Conservation (phyloP, 2,329 filamentous ascomycete genomes). For the Colletotrichum paranaense region DNA sequence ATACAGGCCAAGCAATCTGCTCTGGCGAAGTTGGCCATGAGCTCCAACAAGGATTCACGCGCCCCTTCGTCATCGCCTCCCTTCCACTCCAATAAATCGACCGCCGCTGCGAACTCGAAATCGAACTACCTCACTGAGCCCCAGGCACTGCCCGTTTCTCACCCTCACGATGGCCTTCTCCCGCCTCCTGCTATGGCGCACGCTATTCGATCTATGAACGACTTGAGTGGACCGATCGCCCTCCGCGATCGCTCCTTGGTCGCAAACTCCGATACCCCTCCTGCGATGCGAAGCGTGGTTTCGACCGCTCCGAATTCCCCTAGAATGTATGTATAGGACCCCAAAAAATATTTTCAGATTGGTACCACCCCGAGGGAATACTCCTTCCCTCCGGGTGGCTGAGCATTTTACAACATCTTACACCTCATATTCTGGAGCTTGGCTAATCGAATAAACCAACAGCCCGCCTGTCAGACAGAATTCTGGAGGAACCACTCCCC, state of each 20-base stretch:
- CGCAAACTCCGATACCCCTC: conserved; percentile 59
- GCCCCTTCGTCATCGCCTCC: conserved; percentile 43
- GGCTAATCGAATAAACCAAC: conserved; percentile 41
- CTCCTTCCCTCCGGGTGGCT: conserved; percentile 24
- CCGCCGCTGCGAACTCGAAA: neutral
- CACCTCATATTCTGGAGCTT: conserved; percentile 2
- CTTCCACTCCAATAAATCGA: conserved; percentile 36
- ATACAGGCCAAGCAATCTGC: conserved; percentile 53
- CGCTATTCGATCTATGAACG: conserved; percentile 55
- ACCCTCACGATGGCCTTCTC: conserved; percentile 42
- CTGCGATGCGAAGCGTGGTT: conserved; percentile 66
- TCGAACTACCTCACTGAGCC: conserved; percentile 28
- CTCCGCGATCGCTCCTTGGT: conserved; percentile 42
- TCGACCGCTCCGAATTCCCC: conserved; percentile 70
- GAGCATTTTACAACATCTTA: neutral
- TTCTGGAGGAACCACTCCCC: conserved; percentile 81
- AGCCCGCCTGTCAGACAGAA: conserved; percentile 78
- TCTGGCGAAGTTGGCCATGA: conserved; percentile 59
- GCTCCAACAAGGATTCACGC: conserved; percentile 43
- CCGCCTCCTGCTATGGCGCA: conserved; percentile 50
- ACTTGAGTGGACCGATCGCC: conserved; percentile 47
- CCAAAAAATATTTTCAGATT: neutral
- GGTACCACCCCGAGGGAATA: neutral
- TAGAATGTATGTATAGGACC: conserved; percentile 62
- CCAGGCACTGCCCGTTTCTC: conserved; percentile 42